Conservation (phyloP, 768 basidiomycete species). For the Nidularia sp. region DNA sequence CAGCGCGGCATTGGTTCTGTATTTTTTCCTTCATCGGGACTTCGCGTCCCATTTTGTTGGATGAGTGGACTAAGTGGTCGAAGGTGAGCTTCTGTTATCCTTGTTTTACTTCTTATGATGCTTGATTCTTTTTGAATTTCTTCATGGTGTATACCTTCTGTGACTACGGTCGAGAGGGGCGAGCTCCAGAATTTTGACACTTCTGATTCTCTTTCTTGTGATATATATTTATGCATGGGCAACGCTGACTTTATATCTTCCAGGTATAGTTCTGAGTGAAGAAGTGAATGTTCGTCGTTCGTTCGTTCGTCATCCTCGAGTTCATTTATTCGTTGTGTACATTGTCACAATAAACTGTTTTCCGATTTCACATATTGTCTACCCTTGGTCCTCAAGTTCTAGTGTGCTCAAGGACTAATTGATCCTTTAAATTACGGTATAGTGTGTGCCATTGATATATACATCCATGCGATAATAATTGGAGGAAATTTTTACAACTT, state of each 20-base stretch:
- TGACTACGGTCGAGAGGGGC: slow-evolving; percentile 32
- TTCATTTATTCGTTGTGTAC: no score
- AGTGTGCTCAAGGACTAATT: no score
- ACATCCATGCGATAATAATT: background rate
- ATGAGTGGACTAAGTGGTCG: background rate
- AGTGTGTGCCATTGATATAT: no score
- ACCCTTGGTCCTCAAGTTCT: no score
- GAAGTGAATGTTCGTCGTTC: no score
- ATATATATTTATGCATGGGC: no score
- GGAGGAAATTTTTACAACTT: slow-evolving; percentile 22
- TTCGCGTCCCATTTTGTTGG: slow-evolving; percentile 36
- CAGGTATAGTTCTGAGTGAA: no score
- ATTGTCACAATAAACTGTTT: no score
- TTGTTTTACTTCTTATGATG: slow-evolving; percentile 45
- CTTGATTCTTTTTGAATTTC: slow-evolving; percentile 68
- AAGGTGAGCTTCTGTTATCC: slow-evolving; percentile 11
- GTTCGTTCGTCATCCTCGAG: no score
- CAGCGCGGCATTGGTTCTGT: slow-evolving; percentile 38
- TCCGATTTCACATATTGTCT: no score
- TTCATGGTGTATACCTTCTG: slow-evolving; percentile 80
- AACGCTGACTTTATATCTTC: no score
- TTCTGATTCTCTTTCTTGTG: slow-evolving; percentile 30
- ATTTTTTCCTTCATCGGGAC: slow-evolving; percentile 58
- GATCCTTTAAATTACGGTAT: no score
- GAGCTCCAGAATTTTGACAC: slow-evolving; percentile 80